Evolutionary conservation across 2,329 filamentous ascomycete species (phyloP), one percentile per base, ranked within the genome.

Genomic region (Penicillium janthinellum): DNA sequence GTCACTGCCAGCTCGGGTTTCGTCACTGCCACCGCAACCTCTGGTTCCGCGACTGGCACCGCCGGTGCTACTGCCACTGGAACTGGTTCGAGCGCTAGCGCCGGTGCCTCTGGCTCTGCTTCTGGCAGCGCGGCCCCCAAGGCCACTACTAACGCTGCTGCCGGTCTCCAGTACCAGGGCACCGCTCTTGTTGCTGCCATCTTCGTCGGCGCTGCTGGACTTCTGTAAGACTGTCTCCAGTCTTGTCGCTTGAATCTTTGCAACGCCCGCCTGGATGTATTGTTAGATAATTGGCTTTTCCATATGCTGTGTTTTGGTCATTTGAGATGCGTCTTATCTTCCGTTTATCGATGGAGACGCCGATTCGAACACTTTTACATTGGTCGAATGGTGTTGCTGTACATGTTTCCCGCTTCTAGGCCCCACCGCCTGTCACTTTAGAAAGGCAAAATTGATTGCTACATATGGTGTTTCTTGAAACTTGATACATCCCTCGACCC

Each of bases 191-290:
- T 72, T 50, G 73, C 77, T 45, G 75, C 75, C 42, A 71, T 77
- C n/a, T 76, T 79, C 59, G 66, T 77, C 37, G 78, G 77, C 42
- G 72, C 77, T 45, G 75, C 75, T 20, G 75, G 74, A 47, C 69
- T 74, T 35, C 65, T 79, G 64, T 79, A 69, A 73, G 39, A 28
- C 17, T 17, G 8, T 17, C 17, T 35, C 11, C 17, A 8, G 45
- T 11, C 48, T 28, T 31, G 25, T 47, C n/a, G 47, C 39, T 49
- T 35, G 20, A 11, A 42, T 47, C 37, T 22, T n/a, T 37, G 44
- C 45, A 39, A 58, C 44, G 50, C 20, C 45, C 49, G 37, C 50
- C 51, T 28, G 39, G 25, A 57, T 57, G 17, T 57, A 45, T 62
- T 56, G 56, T 62, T 62, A 58, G 31, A 51, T 53, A 50, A 49